Evolutionary conservation across 192 early-diverging fungal species (phyloP).

Genomic region (Coemansia sp.): DNA sequence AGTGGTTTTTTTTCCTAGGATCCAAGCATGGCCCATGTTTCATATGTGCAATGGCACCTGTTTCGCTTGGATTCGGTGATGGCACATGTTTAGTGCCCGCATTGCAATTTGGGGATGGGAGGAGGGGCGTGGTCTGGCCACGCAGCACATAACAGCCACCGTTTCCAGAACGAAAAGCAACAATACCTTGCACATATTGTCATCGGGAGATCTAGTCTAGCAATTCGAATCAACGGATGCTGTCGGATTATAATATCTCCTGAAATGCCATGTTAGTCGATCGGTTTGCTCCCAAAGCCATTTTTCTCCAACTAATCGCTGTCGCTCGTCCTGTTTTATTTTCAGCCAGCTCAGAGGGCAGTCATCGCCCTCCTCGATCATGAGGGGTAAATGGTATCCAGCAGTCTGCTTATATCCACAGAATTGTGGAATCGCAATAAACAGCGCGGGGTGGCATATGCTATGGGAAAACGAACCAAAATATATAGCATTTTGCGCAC

Average conservation of each 20-base stretch:
- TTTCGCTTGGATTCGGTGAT: neutral
- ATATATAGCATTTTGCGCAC: too few relatives aligned
- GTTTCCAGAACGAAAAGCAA: neutral
- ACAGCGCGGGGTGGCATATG: too few relatives aligned
- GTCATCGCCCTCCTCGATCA: neutral
- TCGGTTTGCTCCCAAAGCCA: neutral
- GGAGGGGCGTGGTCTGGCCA: neutral
- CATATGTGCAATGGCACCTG: neutral
- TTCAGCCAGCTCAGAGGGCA: neutral
- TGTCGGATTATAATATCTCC: too few relatives aligned
- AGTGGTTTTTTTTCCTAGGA: too few relatives aligned
- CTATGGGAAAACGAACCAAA: too few relatives aligned
- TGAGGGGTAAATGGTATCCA: neutral
- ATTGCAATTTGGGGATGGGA: too few relatives aligned
- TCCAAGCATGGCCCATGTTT: neutral
- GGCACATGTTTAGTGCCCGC: neutral
- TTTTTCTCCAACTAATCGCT: neutral
- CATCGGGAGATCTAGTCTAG: too few relatives aligned
- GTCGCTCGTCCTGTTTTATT: neutral
- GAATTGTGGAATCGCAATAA: neutral
- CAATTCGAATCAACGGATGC: too few relatives aligned
- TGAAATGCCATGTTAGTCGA: too few relatives aligned
- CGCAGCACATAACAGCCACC: neutral
- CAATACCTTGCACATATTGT: neutral
- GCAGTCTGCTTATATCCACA: neutral